Conservation (phyloP, 73 alveolate species). For the Paramecium sonneborni region DNA sequence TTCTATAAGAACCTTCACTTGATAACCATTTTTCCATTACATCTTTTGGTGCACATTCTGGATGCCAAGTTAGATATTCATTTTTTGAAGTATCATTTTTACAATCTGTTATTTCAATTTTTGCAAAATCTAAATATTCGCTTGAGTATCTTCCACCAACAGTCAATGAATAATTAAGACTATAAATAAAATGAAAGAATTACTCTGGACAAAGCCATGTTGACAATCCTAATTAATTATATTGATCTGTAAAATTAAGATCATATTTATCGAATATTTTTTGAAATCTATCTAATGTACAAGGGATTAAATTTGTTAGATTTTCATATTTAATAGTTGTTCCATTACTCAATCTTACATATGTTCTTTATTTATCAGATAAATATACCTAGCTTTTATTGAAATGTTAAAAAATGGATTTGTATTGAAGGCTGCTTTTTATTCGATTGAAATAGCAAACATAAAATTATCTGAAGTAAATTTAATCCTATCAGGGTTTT, state of each 20-base stretch:
- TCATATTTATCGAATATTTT: constrained; percentile 23
- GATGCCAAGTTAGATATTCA: constrained; percentile 36
- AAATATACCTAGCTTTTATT: background rate
- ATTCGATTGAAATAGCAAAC: constrained; percentile 32
- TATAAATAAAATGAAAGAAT: background rate
- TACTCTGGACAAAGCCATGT: constrained; percentile 55
- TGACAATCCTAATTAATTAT: background rate
- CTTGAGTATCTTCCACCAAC: constrained; percentile 47
- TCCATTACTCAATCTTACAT: background rate
- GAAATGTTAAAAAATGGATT: constrained; percentile 32
- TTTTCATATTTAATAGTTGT: background rate
- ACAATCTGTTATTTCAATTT: constrained; percentile 8
- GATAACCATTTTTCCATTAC: background rate
- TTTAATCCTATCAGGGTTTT: constrained; percentile 23
- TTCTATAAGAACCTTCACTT: background rate
- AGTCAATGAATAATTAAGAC: background rate
- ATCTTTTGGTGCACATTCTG: background rate
- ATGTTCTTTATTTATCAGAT: background rate
- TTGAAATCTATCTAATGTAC: constrained; percentile 46
- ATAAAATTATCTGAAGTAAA: background rate
- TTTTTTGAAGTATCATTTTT: constrained; percentile 11
- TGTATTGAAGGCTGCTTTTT: background rate
- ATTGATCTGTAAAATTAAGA: constrained; percentile 13
- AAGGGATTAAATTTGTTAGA: background rate
- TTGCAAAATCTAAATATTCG: constrained; percentile 14